Conservation (phyloP, 2,329 filamentous ascomycete species). For the Domatiomyces catenatus region DNA sequence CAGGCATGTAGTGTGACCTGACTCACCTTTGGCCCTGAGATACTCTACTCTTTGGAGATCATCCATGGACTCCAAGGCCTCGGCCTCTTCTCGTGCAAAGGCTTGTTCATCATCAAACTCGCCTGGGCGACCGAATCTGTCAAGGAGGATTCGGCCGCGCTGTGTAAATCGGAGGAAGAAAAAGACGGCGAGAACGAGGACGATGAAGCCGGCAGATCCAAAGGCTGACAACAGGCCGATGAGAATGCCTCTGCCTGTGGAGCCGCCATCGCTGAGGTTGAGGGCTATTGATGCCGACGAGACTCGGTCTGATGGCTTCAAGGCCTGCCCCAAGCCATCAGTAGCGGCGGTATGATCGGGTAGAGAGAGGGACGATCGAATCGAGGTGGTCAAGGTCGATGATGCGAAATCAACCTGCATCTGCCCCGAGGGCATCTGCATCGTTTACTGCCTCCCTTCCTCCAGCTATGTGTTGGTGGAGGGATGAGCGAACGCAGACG, state of each 20-base stretch:
- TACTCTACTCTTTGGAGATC: conserved; percentile 84
- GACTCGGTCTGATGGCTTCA: conserved; percentile 7
- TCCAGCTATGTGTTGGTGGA: background rate
- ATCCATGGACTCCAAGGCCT: conserved; percentile 90
- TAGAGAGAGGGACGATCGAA: conserved; percentile 3
- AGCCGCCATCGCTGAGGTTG: conserved; percentile 30
- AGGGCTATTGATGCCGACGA: conserved; percentile 19
- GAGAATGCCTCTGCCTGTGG: conserved; percentile 62
- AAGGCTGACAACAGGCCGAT: conserved; percentile 92
- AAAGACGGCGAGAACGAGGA: conserved; percentile 61
- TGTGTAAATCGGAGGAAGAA: conserved; percentile 90
- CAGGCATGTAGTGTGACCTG: background rate
- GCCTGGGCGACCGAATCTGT: conserved; percentile 80
- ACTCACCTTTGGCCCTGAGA: conserved; percentile 77
- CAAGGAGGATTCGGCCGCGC: conserved; percentile 77
- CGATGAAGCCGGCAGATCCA: conserved; percentile 73
- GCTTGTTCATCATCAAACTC: conserved; percentile 97
- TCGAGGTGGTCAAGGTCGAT: conserved; percentile 12
- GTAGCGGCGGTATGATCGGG: background rate
- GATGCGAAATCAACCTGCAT: conserved; percentile 11
- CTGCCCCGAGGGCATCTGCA: conserved; percentile 11
- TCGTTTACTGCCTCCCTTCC: conserved; percentile 5
- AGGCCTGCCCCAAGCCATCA: conserved; percentile 6
- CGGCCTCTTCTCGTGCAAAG: conserved; percentile 82
- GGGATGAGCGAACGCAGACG: conserved; percentile 1